Base-by-base conservation (phyloP, 1,284 basidiomycete genomes). In the Cutaneotrichosporon daszewskae region DNA sequence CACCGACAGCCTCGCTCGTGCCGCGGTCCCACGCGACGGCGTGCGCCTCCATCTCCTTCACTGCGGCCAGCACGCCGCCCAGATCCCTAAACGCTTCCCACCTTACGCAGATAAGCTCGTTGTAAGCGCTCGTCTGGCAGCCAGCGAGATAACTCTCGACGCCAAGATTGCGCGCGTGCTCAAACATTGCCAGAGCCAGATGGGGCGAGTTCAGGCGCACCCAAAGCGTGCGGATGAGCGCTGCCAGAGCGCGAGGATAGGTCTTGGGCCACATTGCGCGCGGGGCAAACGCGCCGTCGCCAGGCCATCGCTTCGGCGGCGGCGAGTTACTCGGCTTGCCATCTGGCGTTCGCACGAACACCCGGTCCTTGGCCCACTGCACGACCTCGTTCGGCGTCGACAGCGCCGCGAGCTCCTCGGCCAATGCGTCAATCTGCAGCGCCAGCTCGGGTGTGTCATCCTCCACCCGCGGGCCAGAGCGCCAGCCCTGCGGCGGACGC, bases 21-120 rank as follows among this genome's bases (percentile, higher is more conserved):
- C 69, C 72, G 12, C 60, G 64, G 59, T 90, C 82, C 37, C 79
- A 72, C 33, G 74, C 75, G 11, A 92, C 79, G 6, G 82, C 85
- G 54, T 88, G 87, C 27, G 79, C 75, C 18, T 73, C 68, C 89
- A 92, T 92, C 69, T 92, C 89, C 47, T 80, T 76, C 5, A 90
- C 69, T 14, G 82, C 79, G 19, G 78, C 77, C 40, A 77, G 76
- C 0, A 89, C 82, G 16, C 83, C 85, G 34, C 77, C 76, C 25
- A 90, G 69, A 68, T 92, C 86, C 14, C 78, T 77, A 74, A 90
- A 89, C 47, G 76, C 79, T n/a, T 72, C 70, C 88, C 89, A 92
- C 23, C 79, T 79, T 11, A 83, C 85, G 54, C 78, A 74, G 31
- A 92, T 77, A 24, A 89, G 75, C 67, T 91, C 85, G 66, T 90